Percentiles rank a stretch among this genome's conserved stretches.
These are phyloP conservation scores for Aspergillus panamensis DNA, from an alignment of 495 filamentous ascomycete species.

Conservation along the genomic window DNA sequence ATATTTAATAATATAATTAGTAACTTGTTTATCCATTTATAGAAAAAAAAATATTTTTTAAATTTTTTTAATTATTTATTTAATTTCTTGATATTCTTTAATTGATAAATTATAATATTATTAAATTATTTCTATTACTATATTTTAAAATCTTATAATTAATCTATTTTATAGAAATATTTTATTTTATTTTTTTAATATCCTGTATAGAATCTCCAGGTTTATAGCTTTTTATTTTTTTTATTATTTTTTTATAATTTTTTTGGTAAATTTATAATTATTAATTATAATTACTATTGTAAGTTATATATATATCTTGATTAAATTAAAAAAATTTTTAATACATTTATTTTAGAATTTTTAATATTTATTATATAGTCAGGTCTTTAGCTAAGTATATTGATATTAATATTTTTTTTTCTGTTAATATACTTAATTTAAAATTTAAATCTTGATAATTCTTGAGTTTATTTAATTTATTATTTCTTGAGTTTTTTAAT, in stretches of 20 bases:
- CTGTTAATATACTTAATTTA: neutral
- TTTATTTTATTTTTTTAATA: conserved; percentile 1
- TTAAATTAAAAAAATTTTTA: neutral
- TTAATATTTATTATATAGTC: neutral
- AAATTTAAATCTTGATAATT: neutral
- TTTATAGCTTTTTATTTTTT: neutral
- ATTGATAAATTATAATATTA: neutral
- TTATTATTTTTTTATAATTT: neutral
- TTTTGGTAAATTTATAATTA: neutral
- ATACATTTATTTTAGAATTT: neutral
- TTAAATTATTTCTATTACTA: neutral
- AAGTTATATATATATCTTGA: neutral
- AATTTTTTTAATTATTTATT: neutral
- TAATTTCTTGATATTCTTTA: too few species aligned
- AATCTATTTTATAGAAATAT: too few species aligned
- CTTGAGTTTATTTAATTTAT: neutral
- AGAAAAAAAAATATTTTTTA: neutral
- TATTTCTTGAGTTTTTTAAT: neutral
- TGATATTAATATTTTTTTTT: neutral
- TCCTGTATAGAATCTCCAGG: neutral
- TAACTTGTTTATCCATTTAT: neutral
- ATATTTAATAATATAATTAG: conserved; percentile 1
- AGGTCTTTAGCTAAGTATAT: neutral
- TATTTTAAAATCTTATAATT: too few species aligned
- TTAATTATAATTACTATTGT: conserved; percentile 1